Base-by-base conservation (phyloP, 805 yeast genomes). In the Metschnikowia lachancei region DNA sequence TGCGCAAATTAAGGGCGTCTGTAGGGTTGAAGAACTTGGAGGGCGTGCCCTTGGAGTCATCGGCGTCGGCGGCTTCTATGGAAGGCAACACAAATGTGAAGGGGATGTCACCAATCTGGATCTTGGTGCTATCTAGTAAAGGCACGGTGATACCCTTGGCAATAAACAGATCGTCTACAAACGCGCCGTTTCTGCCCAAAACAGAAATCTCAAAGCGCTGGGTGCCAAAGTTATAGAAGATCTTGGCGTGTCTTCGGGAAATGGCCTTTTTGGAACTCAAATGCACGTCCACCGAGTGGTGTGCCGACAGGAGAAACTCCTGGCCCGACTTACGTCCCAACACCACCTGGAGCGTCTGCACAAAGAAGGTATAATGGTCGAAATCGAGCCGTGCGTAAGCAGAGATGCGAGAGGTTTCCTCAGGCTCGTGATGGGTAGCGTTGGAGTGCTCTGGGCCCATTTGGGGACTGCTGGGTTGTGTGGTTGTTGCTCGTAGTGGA, bases 131-230 rank as follows among this genome's bases (percentile, higher is more conserved):
- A 65, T 92, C 88, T 18, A 74, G 74, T 39, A 94, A 70, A 2
- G 96, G 96, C 8, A 94, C 90, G 0, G 99, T 94, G 31, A 87
- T 82, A 8, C 96, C 97, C 50, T 86, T 81, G 61, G 89, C 97
- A 6, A 94, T 85, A 64, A 92, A 94, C 30, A 74, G 74, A 54
- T 90, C 96, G 64, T 92, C 94, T 3, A 94, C 96, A 72, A 94
- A 94, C 2, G 97, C 97, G 32, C 99, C 99, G 64, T 94, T 94
- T 56, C 96, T 78, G 16, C 99, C 99, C 56, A 91, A 74, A 1
- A 94, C 90, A 8, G 95, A 83, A 37, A 94, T 70, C 65, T 94
- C 99, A 61, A 94, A 94, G 53, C 96, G 70, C 62, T 92, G 98
- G 3, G 95, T 90, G 3, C 97, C 98, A 66, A 94, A 94, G 63